Evolutionary conservation across 148 eudicot species (phyloP).

Genomic region (Rhododendron vialii): DNA sequence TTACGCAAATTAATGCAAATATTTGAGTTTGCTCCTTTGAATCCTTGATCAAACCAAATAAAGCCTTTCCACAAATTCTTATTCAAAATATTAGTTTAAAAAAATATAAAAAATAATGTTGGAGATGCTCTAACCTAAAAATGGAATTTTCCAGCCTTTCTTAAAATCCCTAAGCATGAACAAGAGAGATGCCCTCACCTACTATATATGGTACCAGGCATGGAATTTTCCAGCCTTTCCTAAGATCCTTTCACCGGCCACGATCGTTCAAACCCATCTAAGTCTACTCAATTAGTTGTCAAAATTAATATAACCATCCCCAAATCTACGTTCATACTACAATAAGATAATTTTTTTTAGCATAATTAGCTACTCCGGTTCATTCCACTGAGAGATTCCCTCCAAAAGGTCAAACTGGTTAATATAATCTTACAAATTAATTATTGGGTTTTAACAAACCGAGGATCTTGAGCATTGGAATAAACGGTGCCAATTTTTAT

Average conservation of each 20-base stretch:
- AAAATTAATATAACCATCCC: background rate
- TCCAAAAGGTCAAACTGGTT: background rate
- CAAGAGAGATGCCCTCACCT: background rate
- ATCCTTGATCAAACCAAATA: background rate
- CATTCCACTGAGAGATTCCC: background rate
- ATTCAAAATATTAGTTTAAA: background rate
- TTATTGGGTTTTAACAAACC: background rate
- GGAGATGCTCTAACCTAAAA: no score
- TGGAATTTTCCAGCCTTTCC: background rate
- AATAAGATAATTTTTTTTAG: no score
- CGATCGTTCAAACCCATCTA: background rate
- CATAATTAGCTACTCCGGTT: background rate
- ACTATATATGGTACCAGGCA: background rate
- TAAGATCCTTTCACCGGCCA: background rate
- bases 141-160: background rate
- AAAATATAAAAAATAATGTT: no score
- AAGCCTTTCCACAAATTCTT: background rate
- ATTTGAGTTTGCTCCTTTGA: background rate
- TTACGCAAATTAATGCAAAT: background rate
- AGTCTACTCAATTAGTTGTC: background rate
- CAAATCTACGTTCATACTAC: background rate
- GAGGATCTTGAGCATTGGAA: slow-evolving; percentile 1
- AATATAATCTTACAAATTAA: background rate
- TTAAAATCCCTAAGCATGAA: background rate
- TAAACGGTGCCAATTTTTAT: background rate